phyloP scores from a whole-genome alignment of 1,139 yeast species.

The Saccharomycopsis phalli region DNA sequence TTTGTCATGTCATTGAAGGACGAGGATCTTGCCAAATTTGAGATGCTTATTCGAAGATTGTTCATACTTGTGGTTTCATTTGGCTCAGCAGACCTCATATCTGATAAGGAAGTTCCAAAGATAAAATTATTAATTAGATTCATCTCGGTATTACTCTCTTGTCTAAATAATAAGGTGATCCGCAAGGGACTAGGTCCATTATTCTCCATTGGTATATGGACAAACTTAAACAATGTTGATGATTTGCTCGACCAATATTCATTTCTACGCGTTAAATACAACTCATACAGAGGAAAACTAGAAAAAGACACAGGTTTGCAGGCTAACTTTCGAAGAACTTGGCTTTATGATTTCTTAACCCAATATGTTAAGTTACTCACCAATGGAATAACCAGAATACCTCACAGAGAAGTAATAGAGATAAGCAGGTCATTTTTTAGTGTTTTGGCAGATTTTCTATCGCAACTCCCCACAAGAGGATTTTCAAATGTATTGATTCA shows the following conservation, averaged over 20 bases:
- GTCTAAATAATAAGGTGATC: too few relatives aligned
- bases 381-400: constrained; percentile 3
- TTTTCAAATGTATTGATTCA: constrained; percentile 30
- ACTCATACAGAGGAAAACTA: constrained; percentile 10
- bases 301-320: constrained; percentile 17
- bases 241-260: constrained; percentile 9
- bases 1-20: too few relatives aligned
- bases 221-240: constrained; percentile 25
- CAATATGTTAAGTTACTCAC: neutral
- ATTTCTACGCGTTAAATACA: constrained; percentile 20
- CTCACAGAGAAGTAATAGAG: constrained; percentile 1
- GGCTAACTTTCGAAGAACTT: constrained; percentile 22
- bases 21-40: too few relatives aligned
- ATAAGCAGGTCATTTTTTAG: constrained; percentile 22
- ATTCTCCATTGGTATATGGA: constrained; percentile 35
- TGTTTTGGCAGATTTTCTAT: constrained; percentile 29
- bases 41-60: too few relatives aligned
- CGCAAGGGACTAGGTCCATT: constrained; percentile 29
- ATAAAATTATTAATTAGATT: too few relatives aligned
- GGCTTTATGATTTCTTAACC: constrained; percentile 21
- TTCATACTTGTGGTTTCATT: too few relatives aligned
- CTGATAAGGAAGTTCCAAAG: too few relatives aligned
- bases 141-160: too few relatives aligned
- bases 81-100: too few relatives aligned
- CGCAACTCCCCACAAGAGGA: constrained; percentile 37